These are phyloP conservation scores for Aspergillus unguis DNA, from an alignment of 2,329 filamentous ascomycete species.

Conservation along the genomic window DNA sequence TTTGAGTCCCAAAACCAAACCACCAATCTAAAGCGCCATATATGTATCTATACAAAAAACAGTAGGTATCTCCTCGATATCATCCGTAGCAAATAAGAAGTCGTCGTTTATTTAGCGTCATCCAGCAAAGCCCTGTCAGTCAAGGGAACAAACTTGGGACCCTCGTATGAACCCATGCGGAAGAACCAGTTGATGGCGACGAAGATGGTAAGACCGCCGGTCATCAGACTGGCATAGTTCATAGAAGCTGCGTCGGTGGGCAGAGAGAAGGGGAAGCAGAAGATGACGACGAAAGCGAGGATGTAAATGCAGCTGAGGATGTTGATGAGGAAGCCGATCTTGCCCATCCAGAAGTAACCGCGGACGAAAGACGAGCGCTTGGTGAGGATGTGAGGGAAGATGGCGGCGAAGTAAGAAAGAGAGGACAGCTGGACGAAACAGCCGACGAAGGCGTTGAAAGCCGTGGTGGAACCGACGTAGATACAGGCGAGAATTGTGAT, in stretches of 20 bases:
- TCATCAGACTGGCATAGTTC: slow-evolving; percentile 55
- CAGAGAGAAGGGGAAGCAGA: slow-evolving; percentile 55
- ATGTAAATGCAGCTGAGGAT: slow-evolving; percentile 52
- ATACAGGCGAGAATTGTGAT: slow-evolving; percentile 56
- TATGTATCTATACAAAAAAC: neutral
- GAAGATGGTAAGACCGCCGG: slow-evolving; percentile 51
- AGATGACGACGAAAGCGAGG: slow-evolving; percentile 56
- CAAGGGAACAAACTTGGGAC: slow-evolving; percentile 36
- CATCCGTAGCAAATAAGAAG: neutral
- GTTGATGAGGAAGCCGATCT: slow-evolving; percentile 51
- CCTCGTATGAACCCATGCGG: slow-evolving; percentile 32
- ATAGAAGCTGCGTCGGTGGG: slow-evolving; percentile 48
- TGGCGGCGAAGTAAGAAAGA: slow-evolving; percentile 54
- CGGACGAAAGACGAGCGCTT: slow-evolving; percentile 51
- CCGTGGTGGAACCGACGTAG: slow-evolving; percentile 53
- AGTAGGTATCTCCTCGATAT: too few species aligned
- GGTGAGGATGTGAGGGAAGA: slow-evolving; percentile 50
- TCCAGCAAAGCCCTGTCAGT: slow-evolving; percentile 32
- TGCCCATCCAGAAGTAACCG: slow-evolving; percentile 55
- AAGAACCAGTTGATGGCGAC: slow-evolving; percentile 47
- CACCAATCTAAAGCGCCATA: neutral
- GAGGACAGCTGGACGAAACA: slow-evolving; percentile 58
- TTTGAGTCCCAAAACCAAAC: neutral
- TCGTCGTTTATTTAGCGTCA: slow-evolving; percentile 21
- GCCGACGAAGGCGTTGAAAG: slow-evolving; percentile 57